Evolutionary conservation across 1,284 basidiomycete species (phyloP), one percentile per base, ranked within the genome.

Genomic region (Ceratobasidium sp.): DNA sequence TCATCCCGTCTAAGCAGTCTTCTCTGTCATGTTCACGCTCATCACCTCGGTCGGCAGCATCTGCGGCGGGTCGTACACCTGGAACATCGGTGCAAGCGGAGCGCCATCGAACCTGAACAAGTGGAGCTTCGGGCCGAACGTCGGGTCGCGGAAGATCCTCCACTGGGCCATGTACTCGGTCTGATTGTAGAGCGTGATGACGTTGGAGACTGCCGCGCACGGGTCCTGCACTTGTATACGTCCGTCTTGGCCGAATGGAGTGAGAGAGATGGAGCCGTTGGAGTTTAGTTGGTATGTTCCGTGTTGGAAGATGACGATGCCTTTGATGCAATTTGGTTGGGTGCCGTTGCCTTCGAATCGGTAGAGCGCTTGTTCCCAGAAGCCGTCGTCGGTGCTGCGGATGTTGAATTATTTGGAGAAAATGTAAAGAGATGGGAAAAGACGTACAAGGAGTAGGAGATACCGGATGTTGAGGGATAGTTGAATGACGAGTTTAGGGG

Each of bases 191-290:
- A 88, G 86, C 82, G 95, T 92, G 83, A 97, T 90, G 83, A 96
- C 92, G 84, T 96, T 95, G 40, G 95, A 95, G 6, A 89, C 87
- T 3, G 95, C 93, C 0, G 93, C 93, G 83, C 97, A 98, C 0
- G 95, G 92, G 82, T 97, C 93, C 87, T 98, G 95, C 66, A 97
- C 90, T 86, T 97, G 95, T 84, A 97, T 95, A 85, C 90, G 95
- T 18, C 96, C 96, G 84, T 98, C 96, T 23, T 83, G 78, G 18
- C 87, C 89, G 81, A 94, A 90, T 1, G 95, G 94, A 1, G 83
- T 87, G 82, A 95, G 86, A 55, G 89, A 83, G 79, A 98, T 91
- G 13, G 94, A 95, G 13, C 95, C 95, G 84, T 97, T 96, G 77
- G 86, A 44, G 79, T 90, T 86, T 60, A 95, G 85, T 0, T 83